Base-by-base conservation (phyloP, 2,329 filamentous ascomycete genomes). In the Diaporthe longicolla region DNA sequence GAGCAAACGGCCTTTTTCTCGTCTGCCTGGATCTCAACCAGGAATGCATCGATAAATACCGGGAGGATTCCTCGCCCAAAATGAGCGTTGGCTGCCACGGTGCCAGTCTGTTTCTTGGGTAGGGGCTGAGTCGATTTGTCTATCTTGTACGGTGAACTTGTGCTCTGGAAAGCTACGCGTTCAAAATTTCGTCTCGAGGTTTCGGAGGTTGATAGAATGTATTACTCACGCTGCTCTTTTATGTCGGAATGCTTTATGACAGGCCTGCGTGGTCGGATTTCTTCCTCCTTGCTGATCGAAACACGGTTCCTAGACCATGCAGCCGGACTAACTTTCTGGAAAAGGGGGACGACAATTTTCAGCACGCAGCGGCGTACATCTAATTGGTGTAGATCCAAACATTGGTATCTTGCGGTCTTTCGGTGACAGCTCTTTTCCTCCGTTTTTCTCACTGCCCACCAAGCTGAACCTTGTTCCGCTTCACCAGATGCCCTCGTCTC, bases 181-280 rank as follows among this genome's bases (percentile, higher is more conserved):
- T 21, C 11, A 29, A 4, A 13, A 1, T 65, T 45, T 58, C n/a
- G 35, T 40, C 24, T 66, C 15, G 40, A 55, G 24, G 24, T 10
- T 29, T 50, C 21, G 11, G 19, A 43, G 17, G 35, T 40, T 35
- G 26, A 59, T 70, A 58, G 63, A 69, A 24, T 70, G 71, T 73
- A 70, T 32, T 61, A 71, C 45, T 48, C 58, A n/a, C 45, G 24
- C 17, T 61, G 29, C 40, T 57, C 6, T 54, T 26, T 61, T 15
- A 17, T 35, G 17, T 61, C 26, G 71, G 40, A 43, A 70, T 40
- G 55, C 55, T 26, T 45, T 32, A 70, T 40, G 65, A 70, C 48
- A n/a, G 65, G 35, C 19, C 43, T 35, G 40, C 43, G 24, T 24
- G 37, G n/a, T 21, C 50, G 45, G 0, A 3, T 65, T 61, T 17